Evolutionary conservation across 2,329 filamentous ascomycete genomes (phyloP).

Genomic region (Cucurbitaria berberidis): DNA sequence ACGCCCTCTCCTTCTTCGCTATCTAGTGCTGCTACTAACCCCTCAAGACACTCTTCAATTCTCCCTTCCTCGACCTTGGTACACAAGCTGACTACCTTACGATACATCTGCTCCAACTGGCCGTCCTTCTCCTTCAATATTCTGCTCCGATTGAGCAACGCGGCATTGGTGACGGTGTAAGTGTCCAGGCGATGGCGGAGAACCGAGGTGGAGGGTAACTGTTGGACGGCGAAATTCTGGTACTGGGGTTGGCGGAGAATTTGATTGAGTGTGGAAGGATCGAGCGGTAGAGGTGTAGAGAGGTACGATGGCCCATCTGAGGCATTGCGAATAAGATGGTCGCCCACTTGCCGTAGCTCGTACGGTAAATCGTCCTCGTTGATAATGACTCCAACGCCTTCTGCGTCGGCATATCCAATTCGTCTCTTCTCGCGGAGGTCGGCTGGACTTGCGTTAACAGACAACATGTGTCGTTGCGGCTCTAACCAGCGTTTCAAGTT

Average conservation of each 20-base stretch:
- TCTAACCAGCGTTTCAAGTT: constrained; percentile 79
- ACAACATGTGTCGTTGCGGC: constrained; percentile 66
- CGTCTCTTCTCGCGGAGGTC: constrained; percentile 51
- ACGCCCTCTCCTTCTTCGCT: constrained; percentile 74
- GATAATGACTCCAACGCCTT: constrained; percentile 41
- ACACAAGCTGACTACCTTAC: constrained; percentile 85
- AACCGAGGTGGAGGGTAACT: constrained; percentile 29
- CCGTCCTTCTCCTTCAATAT: constrained; percentile 78
- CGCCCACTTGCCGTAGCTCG: constrained; percentile 35
- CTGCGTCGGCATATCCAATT: constrained; percentile 57
- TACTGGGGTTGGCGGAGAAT: constrained; percentile 32
- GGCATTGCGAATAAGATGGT: constrained; percentile 36
- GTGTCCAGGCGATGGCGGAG: constrained; percentile 73
- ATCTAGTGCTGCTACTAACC: constrained; percentile 84
- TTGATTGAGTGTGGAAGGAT: constrained; percentile 30
- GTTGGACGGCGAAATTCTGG: constrained; percentile 12
- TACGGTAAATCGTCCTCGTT: constrained; percentile 36
- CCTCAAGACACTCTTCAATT: constrained; percentile 80
- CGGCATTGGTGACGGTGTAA: constrained; percentile 71
- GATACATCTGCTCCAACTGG: constrained; percentile 86
- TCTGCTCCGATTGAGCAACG: constrained; percentile 70
- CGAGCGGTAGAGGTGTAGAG: constrained; percentile 33
- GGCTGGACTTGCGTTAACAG: constrained; percentile 49
- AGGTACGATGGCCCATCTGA: constrained; percentile 39
- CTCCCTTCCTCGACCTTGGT: constrained; percentile 78